These are phyloP conservation scores for Kalmusia sp. DNA, from an alignment of 2,329 filamentous ascomycete genomes.

Conservation along the genomic window DNA sequence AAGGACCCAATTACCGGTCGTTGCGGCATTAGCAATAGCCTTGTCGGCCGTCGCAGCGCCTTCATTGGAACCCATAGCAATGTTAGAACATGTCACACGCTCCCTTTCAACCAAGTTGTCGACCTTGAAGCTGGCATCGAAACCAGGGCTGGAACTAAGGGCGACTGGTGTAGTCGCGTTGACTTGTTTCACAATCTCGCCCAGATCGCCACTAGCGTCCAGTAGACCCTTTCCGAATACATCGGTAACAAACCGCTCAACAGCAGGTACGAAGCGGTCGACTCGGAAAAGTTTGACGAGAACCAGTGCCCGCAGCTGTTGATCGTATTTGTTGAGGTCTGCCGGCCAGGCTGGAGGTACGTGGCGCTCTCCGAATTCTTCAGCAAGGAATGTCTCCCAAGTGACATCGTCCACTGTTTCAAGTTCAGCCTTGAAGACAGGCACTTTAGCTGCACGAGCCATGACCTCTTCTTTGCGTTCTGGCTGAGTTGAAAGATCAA, in stretches of 20 bases:
- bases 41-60: conserved; percentile 92
- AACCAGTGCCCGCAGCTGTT: conserved; percentile 81
- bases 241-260: conserved; percentile 85
- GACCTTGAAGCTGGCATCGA: conserved; percentile 99
- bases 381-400: conserved; percentile 83
- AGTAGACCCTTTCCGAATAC: conserved; percentile 87
- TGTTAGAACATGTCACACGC: conserved; percentile 86
- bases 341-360: conserved; percentile 80
- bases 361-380: conserved; percentile 85
- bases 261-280: conserved; percentile 91
- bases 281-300: conserved; percentile 94
- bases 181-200: conserved; percentile 83
- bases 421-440: conserved; percentile 75
- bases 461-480: conserved; percentile 73
- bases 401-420: conserved; percentile 65
- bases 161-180: conserved; percentile 85
- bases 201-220: conserved; percentile 84
- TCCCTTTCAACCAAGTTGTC: conserved; percentile 89
- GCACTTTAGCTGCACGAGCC: conserved; percentile 70
- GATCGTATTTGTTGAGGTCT: conserved; percentile 70
- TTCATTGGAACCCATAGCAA: conserved; percentile 99
- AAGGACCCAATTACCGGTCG: conserved; percentile 92
- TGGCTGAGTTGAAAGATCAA: conserved; percentile 76
- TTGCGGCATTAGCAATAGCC: conserved; percentile 89
- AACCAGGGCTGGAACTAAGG: conserved; percentile 92